phyloP scores from a whole-genome alignment of 352 stramenopile species.

The Globisporangium solare region DNA sequence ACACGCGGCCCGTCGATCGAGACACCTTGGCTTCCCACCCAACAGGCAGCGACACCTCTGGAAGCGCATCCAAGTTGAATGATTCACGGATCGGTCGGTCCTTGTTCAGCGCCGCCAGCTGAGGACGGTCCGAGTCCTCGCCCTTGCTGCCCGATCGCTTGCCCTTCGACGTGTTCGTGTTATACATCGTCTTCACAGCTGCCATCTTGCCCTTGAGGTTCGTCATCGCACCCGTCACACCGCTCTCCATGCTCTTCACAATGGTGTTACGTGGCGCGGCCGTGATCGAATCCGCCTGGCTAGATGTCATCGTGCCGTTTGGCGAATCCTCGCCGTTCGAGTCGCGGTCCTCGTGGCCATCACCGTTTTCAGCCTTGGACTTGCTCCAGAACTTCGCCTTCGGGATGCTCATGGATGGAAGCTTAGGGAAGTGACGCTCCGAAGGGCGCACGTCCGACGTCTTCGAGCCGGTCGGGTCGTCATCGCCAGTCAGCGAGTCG shows the following conservation, averaged over 20 bases:
- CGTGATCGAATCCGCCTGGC: conserved; percentile 30
- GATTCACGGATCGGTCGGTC: conserved; percentile 71
- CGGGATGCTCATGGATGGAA: conserved; percentile 55
- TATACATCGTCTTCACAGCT: conserved; percentile 74
- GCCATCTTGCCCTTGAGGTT: conserved; percentile 79
- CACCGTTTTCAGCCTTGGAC: conserved; percentile 40
- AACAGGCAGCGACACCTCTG: conserved; percentile 72
- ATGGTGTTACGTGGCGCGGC: conserved; percentile 61
- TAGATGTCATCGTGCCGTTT: conserved; percentile 39
- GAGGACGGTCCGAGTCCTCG: conserved; percentile 24
- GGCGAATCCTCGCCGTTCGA: conserved; percentile 31
- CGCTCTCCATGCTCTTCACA: conserved; percentile 70
- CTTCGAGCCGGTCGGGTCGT: conserved; percentile 58
- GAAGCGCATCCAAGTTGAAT: conserved; percentile 81
- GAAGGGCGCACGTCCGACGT: conserved; percentile 43
- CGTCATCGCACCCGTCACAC: conserved; percentile 70
- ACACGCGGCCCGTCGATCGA: conserved; percentile 79
- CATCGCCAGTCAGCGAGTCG: conserved; percentile 73
- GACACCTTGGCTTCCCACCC: conserved; percentile 87
- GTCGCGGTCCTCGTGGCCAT: conserved; percentile 39
- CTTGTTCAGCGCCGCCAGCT: conserved; percentile 26
- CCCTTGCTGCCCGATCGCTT: conserved; percentile 63
- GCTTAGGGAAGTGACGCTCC: conserved; percentile 58
- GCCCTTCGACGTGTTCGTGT: conserved; percentile 33
- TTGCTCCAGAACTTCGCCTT: conserved; percentile 75